Base-by-base conservation (phyloP, 2,329 filamentous ascomycete genomes). In the Fusarium chlamydosporum region DNA sequence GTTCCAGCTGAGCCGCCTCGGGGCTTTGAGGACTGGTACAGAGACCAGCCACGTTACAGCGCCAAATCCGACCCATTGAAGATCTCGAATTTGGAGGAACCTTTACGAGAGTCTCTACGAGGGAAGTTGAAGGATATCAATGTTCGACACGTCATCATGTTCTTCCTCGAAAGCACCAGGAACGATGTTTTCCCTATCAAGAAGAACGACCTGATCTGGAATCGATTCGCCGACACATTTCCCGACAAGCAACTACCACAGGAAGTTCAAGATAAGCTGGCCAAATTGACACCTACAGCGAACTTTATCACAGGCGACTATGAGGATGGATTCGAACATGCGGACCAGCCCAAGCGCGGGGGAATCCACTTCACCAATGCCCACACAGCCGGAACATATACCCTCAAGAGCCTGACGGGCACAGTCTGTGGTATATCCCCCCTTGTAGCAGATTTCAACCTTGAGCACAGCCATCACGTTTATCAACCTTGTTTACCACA, bases 401-500 rank as follows among this genome's bases (percentile, higher is more conserved):
- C 82, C 0, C 72, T 82, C 29, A 83, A 83, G 69, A 82, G 80
- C 54, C 55, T 83, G 15, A 74, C 76, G 0, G 81, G 77, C 6
- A 80, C 79, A 10, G 57, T 83, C 9, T 84, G 82, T 43, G 82
- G 82, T 7, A 67, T 82, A n/a, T 75, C 75, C 0, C 81, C 82
- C 0, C 63, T 83, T 12, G 75, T 82, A 4, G 78, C 76, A 4
- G 81, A 83, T 37, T 81, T 81, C 56, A 82, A 83, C 34, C 73
- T 76, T 18, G 82, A 83, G 59, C 79, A 77, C 51, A 67, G 75
- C 6, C 75, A 82, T 26, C 78, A 82, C 51, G 72, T 82, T 23
- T 83, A 83, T 61, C 80, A 83, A 41, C 82, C 82, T 0, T 83
- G 82, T 43, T 58, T 84, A 48, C 78, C 82, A 1, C 82, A 80